Conservation (phyloP, 257 asterid species). For the Salvia rosmarinus region DNA sequence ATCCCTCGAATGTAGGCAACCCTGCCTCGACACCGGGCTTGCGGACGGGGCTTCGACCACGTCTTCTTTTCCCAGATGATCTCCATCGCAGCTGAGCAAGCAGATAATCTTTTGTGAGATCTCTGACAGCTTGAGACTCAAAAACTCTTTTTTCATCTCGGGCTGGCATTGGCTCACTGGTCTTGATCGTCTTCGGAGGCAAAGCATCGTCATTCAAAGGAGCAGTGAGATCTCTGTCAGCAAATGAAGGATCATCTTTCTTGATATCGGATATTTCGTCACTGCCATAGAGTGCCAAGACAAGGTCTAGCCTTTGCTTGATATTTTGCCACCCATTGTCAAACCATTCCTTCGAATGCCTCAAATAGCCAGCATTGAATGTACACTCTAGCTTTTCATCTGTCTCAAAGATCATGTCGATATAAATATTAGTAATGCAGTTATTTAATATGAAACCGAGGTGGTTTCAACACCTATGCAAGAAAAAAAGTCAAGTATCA, state of each 20-base stretch:
- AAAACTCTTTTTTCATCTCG: constrained; percentile 22
- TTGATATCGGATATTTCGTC: constrained; percentile 5
- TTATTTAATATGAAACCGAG: background rate
- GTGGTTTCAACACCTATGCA: no score
- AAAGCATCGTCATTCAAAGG: background rate
- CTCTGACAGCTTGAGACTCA: constrained; percentile 33
- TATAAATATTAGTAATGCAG: background rate
- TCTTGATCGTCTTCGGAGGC: constrained; percentile 14
- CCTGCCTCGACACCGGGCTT: constrained; percentile 40
- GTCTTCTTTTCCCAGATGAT: constrained; percentile 66
- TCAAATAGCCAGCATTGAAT: constrained; percentile 46
- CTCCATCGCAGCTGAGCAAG: constrained; percentile 63
- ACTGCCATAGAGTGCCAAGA: constrained; percentile 32
- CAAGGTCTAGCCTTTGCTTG: constrained; percentile 54
- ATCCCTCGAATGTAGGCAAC: constrained; percentile 34
- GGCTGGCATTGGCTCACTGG: background rate
- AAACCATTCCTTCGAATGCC: constrained; percentile 79
- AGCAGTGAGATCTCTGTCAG: constrained; percentile 9
- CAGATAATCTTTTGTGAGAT: constrained; percentile 57
- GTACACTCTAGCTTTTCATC: constrained; percentile 59
- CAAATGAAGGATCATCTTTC: constrained; percentile 14
- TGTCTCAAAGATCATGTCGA: constrained; percentile 30
- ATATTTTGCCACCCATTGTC: constrained; percentile 54
- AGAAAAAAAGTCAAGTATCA: background rate
- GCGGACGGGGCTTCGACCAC: constrained; percentile 52